A percentile compares a stretch with the other conserved stretches of the same genome.
phyloP scores from a whole-genome alignment of 2,329 filamentous ascomycete genomes.

The Penicillium sclerotigenum region DNA sequence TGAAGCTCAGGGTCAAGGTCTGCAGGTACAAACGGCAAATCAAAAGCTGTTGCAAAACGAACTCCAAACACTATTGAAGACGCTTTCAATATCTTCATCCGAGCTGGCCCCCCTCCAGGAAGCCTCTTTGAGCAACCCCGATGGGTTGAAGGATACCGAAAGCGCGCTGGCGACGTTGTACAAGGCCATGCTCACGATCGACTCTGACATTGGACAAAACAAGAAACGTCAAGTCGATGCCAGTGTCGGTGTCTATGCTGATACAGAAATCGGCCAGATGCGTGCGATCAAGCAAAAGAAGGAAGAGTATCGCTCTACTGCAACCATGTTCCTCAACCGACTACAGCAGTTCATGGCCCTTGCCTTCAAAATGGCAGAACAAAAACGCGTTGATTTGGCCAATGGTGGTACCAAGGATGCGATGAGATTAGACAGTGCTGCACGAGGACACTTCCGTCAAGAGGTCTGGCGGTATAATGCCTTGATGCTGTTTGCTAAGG shows the following conservation, averaged over 20 bases:
- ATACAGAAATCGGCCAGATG: conserved; percentile 79
- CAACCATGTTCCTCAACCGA: conserved; percentile 70
- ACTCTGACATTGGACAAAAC: conserved; percentile 68
- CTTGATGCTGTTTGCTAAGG: conserved; percentile 80
- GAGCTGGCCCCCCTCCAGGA: conserved; percentile 72
- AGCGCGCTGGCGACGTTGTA: conserved; percentile 74
- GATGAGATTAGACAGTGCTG: conserved; percentile 64
- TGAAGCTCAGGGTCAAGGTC: conserved; percentile 91
- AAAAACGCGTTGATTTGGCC: conserved; percentile 62
- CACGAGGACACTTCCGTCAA: conserved; percentile 69
- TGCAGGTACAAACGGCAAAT: conserved; percentile 95
- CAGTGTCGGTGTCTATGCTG: conserved; percentile 59
- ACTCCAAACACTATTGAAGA: conserved; percentile 81
- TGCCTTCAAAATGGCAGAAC: conserved; percentile 73
- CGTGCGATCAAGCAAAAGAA: conserved; percentile 92
- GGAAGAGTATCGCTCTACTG: conserved; percentile 78
- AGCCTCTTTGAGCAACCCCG: conserved; percentile 67
- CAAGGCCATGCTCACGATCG: conserved; percentile 90
- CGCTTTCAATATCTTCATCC: conserved; percentile 76
- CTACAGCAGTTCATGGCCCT: conserved; percentile 77
- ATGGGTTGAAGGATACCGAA: conserved; percentile 76
- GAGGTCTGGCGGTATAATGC: conserved; percentile 85
- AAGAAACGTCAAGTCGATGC: conserved; percentile 50
- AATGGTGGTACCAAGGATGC: conserved; percentile 39
- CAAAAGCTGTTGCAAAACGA: conserved; percentile 91